Evolutionary conservation across 2,329 filamentous ascomycete species (phyloP).

Genomic region (Aureobasidium lini): DNA sequence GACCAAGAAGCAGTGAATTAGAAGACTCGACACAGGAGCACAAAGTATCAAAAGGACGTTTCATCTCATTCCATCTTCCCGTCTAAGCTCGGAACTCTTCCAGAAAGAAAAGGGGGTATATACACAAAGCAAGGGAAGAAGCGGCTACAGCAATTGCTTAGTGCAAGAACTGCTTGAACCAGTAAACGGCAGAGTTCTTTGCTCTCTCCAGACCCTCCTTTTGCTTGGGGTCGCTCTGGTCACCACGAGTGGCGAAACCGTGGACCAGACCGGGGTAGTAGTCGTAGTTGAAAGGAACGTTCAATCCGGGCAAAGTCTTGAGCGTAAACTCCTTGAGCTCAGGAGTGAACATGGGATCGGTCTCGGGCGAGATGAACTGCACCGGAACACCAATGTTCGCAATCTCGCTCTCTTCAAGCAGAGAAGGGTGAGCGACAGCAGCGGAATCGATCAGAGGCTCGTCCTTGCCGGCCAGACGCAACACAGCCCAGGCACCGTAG

Average conservation of each 20-base stretch:
- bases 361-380: conserved; percentile 47
- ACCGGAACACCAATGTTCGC: conserved; percentile 39
- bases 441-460: conserved; percentile 40
- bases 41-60: background rate
- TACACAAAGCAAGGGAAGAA: background rate
- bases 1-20: no score
- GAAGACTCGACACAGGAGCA: no score
- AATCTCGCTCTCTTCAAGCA: conserved; percentile 40
- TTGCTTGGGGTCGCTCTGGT: conserved; percentile 34
- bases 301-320: conserved; percentile 31
- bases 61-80: background rate
- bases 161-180: conserved; percentile 16
- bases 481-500: conserved; percentile 46
- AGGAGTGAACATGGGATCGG: conserved; percentile 35
- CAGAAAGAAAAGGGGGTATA: background rate
- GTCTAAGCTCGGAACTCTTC: no score
- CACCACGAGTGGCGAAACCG: conserved; percentile 38
- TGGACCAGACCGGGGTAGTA: conserved; percentile 46
- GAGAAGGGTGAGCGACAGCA: conserved; percentile 38
- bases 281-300: conserved; percentile 43
- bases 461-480: conserved; percentile 38
- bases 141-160: background rate
- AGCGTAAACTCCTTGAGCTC: conserved; percentile 42
- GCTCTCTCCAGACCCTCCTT: conserved; percentile 39
- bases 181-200: conserved; percentile 28